Conservation (phyloP, 2,329 filamentous ascomycete species). For the Cyphellophora attinorum region DNA sequence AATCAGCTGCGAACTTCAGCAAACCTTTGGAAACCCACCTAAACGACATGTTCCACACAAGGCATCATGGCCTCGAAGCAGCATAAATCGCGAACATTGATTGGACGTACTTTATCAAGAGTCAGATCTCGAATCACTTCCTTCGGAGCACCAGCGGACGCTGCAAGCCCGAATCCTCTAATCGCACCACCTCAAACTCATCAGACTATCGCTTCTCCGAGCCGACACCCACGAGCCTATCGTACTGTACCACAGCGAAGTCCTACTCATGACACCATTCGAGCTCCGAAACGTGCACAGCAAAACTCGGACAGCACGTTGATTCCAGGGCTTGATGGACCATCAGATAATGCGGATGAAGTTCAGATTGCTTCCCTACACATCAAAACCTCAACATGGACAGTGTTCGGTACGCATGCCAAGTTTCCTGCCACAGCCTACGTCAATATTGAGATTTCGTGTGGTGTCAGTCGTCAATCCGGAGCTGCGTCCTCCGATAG, state of each 20-base stretch:
- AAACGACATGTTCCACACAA: not conserved
- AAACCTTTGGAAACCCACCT: not conserved
- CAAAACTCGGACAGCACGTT: not conserved
- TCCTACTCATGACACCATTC: not conserved
- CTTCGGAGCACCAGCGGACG: not conserved
- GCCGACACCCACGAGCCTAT: not conserved
- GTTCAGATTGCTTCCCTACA: constrained; percentile 5
- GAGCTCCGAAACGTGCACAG: not conserved
- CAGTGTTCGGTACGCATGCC: constrained; percentile 3
- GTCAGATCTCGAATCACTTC: constrained; percentile 1
- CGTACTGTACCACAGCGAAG: not conserved
- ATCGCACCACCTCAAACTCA: not conserved
- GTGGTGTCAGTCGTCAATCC: not conserved
- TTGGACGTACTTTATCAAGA: constrained; percentile 1
- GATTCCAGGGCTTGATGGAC: not conserved
- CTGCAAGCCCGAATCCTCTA: not conserved
- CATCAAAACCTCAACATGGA: constrained; percentile 8
- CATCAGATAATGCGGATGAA: not conserved
- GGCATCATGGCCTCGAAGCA: not conserved
- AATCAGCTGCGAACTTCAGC: not conserved
- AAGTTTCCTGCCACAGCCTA: constrained; percentile 8
- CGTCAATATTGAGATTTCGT: constrained; percentile 8
- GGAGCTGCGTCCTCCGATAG: not conserved
- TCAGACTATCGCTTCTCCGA: not conserved
- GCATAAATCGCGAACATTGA: not conserved